Percentiles rank a stretch among this genome's conserved stretches.
These are phyloP conservation scores for Prosopis cineraria DNA, from an alignment of 306 rosid species.

Conservation along the genomic window DNA sequence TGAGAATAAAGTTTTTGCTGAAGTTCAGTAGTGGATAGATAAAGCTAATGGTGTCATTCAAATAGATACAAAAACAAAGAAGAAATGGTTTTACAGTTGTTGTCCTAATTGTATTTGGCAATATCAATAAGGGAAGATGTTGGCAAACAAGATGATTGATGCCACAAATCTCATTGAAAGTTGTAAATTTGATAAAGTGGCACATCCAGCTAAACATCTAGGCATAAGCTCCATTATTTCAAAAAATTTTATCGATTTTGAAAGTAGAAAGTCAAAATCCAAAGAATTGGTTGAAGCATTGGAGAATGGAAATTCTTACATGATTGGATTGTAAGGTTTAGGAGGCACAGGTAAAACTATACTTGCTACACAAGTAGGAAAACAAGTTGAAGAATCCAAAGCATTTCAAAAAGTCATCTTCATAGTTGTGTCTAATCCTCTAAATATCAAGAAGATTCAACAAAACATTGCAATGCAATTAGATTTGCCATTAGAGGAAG, in stretches of 20 bases:
- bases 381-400: background rate
- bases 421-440: background rate
- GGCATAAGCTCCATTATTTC: background rate
- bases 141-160: too few relatives aligned
- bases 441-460: background rate
- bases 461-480: background rate
- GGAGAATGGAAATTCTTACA: background rate
- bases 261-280: too few relatives aligned
- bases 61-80: too few relatives aligned
- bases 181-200: too few relatives aligned
- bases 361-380: background rate
- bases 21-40: too few relatives aligned
- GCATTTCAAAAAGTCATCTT: background rate
- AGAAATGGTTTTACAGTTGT: too few relatives aligned
- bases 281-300: background rate
- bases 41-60: too few relatives aligned
- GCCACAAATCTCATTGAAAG: too few relatives aligned
- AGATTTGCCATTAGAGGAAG: too few relatives aligned
- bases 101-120: too few relatives aligned
- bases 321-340: background rate
- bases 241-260: background rate
- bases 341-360: background rate
- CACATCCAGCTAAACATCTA: background rate
- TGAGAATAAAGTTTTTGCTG: too few relatives aligned
- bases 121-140: too few relatives aligned